Percentiles rank a stretch among this genome's conserved stretches.
phyloP scores from a whole-genome alignment of 768 basidiomycete genomes.

The Amanita molliuscula region DNA sequence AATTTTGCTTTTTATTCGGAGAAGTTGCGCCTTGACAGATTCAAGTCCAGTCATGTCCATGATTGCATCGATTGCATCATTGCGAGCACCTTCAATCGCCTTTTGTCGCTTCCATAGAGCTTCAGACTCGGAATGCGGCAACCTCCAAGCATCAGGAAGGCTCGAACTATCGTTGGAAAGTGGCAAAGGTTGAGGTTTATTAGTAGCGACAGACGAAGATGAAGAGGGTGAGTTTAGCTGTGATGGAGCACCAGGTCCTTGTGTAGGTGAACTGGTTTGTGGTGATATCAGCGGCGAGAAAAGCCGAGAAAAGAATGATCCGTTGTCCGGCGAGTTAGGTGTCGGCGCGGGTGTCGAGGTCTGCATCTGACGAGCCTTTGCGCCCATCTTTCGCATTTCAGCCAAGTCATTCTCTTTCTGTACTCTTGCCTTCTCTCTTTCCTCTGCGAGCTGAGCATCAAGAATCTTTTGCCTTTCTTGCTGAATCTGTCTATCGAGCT shows the following conservation, averaged over 20 bases:
- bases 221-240: background rate
- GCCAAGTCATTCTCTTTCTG: constrained; percentile 23
- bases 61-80: constrained; percentile 47
- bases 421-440: constrained; percentile 23
- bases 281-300: background rate
- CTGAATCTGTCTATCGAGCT: constrained; percentile 19
- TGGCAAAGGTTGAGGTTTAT: background rate
- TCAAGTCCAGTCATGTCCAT: constrained; percentile 68
- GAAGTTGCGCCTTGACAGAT: constrained; percentile 47
- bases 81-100: constrained; percentile 36
- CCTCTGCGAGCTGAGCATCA: constrained; percentile 22
- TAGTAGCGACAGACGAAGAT: background rate
- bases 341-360: background rate
- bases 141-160: constrained; percentile 3
- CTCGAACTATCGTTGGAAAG: background rate
- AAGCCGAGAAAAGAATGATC: background rate
- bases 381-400: background rate
- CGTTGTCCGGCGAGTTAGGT: background rate
- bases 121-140: constrained; percentile 23
- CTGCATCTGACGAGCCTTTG: background rate
- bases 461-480: background rate
- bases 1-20: constrained; percentile 50
- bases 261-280: background rate
- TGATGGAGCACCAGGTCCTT: background rate
- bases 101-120: constrained; percentile 52